These are phyloP conservation scores for Cryptococcus maquisensis DNA, from an alignment of 1,284 basidiomycete species.

Conservation along the genomic window DNA sequence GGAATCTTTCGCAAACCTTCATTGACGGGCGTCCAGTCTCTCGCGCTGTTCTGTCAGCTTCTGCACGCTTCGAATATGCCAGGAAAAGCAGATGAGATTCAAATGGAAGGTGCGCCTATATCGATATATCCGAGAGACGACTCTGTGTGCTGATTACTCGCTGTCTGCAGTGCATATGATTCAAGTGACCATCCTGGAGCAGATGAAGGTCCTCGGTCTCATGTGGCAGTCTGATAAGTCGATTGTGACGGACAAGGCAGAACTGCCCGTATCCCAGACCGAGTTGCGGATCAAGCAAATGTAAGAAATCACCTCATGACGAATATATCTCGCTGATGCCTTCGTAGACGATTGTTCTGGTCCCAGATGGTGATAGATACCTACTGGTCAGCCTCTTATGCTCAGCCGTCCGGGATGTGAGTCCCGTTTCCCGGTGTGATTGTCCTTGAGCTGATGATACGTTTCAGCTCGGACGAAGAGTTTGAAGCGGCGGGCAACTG, in stretches of 20 bases:
- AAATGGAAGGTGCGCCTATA: conserved; percentile 27
- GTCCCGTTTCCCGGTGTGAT: neutral
- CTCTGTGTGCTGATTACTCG: neutral
- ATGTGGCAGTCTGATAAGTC: conserved; percentile 23
- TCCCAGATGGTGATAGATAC: conserved; percentile 29
- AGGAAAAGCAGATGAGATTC: conserved; percentile 8
- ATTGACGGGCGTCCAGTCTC: conserved; percentile 32
- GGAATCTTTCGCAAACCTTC: conserved; percentile 26
- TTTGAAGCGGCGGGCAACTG: conserved; percentile 23
- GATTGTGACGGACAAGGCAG: conserved; percentile 15
- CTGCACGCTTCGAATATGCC: conserved; percentile 25
- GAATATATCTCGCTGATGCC: neutral
- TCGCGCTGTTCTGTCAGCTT: conserved; percentile 29
- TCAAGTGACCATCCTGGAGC: conserved; percentile 28
- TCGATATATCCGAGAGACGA: neutral
- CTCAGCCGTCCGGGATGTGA: conserved; percentile 27
- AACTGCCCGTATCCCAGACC: conserved; percentile 8
- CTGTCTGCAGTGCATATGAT: conserved; percentile 20
- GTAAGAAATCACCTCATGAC: neutral
- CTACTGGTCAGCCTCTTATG: conserved; percentile 27
- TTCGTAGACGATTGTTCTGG: conserved; percentile 30
- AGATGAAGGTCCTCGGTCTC: conserved; percentile 28
- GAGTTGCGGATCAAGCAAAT: conserved; percentile 27
- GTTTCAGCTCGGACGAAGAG: conserved; percentile 24
- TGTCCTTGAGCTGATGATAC: neutral